Evolutionary conservation across 202 grass and related monocot species (phyloP).

Genomic region (Eragrostis tef): DNA sequence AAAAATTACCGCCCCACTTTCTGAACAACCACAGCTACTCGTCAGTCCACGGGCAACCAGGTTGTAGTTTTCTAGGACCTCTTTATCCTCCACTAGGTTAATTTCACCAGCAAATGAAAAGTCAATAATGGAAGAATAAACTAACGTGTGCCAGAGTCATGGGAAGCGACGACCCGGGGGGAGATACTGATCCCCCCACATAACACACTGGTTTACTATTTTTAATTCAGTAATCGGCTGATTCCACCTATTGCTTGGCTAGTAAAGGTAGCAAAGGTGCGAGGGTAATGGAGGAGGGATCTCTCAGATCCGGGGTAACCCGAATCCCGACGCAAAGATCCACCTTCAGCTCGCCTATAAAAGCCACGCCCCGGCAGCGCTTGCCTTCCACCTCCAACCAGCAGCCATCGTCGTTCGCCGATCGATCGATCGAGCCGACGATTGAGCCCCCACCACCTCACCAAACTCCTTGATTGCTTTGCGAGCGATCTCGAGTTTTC

Average conservation of each 20-base stretch:
- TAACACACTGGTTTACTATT: conserved; percentile 31
- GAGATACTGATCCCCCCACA: conserved; percentile 44
- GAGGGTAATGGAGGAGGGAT: not conserved
- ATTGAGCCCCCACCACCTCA: not conserved
- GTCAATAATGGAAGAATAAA: conserved; percentile 20
- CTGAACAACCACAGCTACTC: not conserved
- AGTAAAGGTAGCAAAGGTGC: not conserved
- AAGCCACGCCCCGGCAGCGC: not conserved
- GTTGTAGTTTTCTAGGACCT: not conserved
- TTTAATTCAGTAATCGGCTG: not conserved
- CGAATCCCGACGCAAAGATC: conserved; percentile 49
- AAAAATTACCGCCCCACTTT: not conserved
- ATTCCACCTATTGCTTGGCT: not conserved
- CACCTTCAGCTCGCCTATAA: conserved; percentile 37
- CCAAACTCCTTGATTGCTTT: not conserved
- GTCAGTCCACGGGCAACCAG: not conserved
- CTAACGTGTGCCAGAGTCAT: conserved; percentile 8
- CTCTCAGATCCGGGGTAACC: not conserved
- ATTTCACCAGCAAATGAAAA: not conserved
- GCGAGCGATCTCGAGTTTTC: conserved; percentile 38
- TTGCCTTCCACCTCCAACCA: conserved; percentile 14
- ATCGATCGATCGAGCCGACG: not conserved
- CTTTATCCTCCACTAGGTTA: conserved; percentile 37
- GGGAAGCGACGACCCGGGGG: not conserved
- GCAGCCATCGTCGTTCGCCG: not conserved